phyloP scores from a whole-genome alignment of 2,329 filamentous ascomycete genomes.

The Cordyceps fumosorosea region DNA sequence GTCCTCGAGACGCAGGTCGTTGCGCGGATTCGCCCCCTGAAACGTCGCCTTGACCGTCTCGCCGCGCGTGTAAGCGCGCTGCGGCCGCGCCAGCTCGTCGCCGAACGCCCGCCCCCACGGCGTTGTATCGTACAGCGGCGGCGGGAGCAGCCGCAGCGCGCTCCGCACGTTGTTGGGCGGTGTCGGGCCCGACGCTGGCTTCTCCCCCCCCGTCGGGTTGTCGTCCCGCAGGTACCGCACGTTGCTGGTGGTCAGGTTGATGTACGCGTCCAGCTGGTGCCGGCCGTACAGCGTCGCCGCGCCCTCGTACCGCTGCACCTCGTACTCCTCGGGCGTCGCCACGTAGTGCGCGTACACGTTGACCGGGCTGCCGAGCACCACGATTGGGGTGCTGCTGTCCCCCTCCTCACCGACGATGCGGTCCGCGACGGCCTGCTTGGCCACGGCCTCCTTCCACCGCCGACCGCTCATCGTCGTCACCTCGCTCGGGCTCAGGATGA shows the following conservation, averaged over 20 bases:
- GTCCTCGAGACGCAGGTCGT: conserved; percentile 70
- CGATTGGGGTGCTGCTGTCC: conserved; percentile 53
- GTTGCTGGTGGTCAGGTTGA: conserved; percentile 72
- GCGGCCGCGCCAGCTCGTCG: conserved; percentile 50
- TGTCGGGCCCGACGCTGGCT: conserved; percentile 45
- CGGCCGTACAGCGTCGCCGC: conserved; percentile 84
- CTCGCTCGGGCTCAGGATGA: conserved; percentile 80
- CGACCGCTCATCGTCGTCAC: conserved; percentile 89
- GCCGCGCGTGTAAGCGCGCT: conserved; percentile 51
- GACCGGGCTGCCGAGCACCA: conserved; percentile 79
- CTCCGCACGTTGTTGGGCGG: conserved; percentile 72
- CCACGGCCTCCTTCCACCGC: conserved; percentile 71
- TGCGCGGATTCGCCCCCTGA: conserved; percentile 82
- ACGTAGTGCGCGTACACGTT: conserved; percentile 87
- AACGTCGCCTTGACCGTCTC: conserved; percentile 61
- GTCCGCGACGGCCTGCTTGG: conserved; percentile 33
- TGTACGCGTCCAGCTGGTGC: conserved; percentile 76
- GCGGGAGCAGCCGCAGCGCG: conserved; percentile 71
- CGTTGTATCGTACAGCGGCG: conserved; percentile 66
- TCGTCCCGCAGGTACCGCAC: conserved; percentile 31
- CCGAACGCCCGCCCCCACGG: conserved; percentile 65
- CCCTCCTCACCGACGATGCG: conserved; percentile 15
- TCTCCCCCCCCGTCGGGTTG: conserved; percentile 24
- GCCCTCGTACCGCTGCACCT: conserved; percentile 87
- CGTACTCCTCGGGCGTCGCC: conserved; percentile 72